Conservation (phyloP, 2,329 filamentous ascomycete genomes). For the Trichoderma breve region DNA sequence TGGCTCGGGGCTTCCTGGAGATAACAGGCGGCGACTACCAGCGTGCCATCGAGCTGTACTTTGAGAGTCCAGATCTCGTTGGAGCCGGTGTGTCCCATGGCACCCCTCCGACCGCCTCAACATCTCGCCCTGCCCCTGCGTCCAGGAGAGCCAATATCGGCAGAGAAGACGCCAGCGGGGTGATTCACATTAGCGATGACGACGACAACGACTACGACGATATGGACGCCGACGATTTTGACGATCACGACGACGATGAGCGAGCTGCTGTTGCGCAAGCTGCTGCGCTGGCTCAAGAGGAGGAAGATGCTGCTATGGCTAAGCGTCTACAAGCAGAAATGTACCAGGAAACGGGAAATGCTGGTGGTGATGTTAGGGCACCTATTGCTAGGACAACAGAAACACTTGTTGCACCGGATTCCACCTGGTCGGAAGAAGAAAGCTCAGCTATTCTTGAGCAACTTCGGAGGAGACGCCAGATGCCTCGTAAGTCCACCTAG, state of each 20-base stretch:
- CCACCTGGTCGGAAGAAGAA: constrained; percentile 44
- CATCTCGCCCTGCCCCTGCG: constrained; percentile 33
- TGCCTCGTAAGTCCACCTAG: constrained; percentile 29
- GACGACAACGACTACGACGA: constrained; percentile 68
- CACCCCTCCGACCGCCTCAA: constrained; percentile 19
- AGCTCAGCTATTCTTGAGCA: constrained; percentile 64
- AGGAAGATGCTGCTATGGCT: constrained; percentile 93
- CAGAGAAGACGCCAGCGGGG: constrained; percentile 37
- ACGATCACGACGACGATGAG: constrained; percentile 42
- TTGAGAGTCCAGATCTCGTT: constrained; percentile 76
- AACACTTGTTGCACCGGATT: constrained; percentile 74
- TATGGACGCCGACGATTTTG: constrained; percentile 28
- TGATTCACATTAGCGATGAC: constrained; percentile 74
- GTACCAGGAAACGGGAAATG: constrained; percentile 58
- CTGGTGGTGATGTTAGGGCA: constrained; percentile 69
- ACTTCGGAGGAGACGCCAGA: constrained; percentile 49
- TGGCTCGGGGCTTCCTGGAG: constrained; percentile 79
- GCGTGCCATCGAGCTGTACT: constrained; percentile 86
- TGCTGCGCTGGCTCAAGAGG: constrained; percentile 56
- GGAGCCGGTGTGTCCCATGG: constrained; percentile 33
- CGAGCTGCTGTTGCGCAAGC: constrained; percentile 42
- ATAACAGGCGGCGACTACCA: constrained; percentile 81
- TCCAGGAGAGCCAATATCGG: constrained; percentile 30
- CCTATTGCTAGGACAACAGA: constrained; percentile 91
- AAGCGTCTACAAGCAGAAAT: constrained; percentile 88